Conservation (phyloP, 2,329 filamentous ascomycete genomes). For the Paracoccidioides brasiliensis region DNA sequence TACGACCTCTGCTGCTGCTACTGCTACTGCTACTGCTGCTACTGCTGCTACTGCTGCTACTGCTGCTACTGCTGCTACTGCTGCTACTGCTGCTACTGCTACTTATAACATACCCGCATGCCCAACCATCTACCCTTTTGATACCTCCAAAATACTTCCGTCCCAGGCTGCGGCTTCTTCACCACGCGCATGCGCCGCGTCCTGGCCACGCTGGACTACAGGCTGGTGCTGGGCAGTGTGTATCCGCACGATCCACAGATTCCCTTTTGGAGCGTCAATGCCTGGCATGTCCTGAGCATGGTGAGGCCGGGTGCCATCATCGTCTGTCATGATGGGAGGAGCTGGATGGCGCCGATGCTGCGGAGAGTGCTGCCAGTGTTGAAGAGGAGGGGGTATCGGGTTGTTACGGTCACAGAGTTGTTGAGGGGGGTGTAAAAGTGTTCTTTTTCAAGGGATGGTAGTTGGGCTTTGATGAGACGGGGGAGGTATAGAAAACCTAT, state of each 20-base stretch:
- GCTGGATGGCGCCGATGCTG: constrained; percentile 76
- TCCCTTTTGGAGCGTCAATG: constrained; percentile 53
- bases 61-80: background rate
- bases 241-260: constrained; percentile 92
- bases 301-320: constrained; percentile 63
- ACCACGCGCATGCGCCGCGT: constrained; percentile 53
- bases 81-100: constrained; percentile 15
- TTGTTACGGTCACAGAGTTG: constrained; percentile 59
- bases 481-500: too few relatives aligned
- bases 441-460: too few relatives aligned
- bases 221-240: constrained; percentile 65
- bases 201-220: constrained; percentile 50
- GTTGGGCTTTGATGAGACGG: too few relatives aligned
- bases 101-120: too few relatives aligned
- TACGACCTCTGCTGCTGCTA: constrained; percentile 11
- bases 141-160: constrained; percentile 54
- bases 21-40: background rate
- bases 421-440: background rate
- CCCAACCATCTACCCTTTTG: background rate
- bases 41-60: constrained; percentile 10
- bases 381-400: constrained; percentile 52
- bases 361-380: constrained; percentile 58
- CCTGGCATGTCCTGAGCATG: constrained; percentile 69
- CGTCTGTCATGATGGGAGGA: constrained; percentile 70
- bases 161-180: constrained; percentile 77